Percentiles rank a stretch among this genome's conserved stretches.
Conservation (phyloP, 2,329 filamentous ascomycete species). For the Bipolaris gigantea region DNA sequence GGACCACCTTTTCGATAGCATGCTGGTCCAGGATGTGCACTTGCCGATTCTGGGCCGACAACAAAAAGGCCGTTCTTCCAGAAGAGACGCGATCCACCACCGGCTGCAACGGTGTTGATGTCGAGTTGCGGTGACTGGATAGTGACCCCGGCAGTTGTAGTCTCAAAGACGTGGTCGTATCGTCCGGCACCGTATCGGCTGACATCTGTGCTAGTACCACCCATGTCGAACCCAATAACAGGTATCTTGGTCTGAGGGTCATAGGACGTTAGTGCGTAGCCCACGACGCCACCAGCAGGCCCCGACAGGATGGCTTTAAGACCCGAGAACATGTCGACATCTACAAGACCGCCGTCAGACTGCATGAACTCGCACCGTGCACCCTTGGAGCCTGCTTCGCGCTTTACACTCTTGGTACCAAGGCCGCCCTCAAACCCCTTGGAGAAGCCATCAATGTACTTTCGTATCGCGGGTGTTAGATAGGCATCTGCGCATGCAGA, state of each 20-base stretch:
- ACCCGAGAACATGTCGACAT: slow-evolving; percentile 80
- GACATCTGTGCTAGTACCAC: slow-evolving; percentile 88
- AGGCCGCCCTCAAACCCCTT: slow-evolving; percentile 79
- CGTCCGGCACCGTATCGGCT: slow-evolving; percentile 82
- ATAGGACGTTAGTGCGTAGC: slow-evolving; percentile 89
- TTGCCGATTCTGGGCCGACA: slow-evolving; percentile 85
- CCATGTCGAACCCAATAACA: slow-evolving; percentile 96
- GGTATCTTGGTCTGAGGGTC: slow-evolving; percentile 79
- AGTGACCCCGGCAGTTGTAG: slow-evolving; percentile 89
- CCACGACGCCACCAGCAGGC: slow-evolving; percentile 89
- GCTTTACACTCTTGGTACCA: slow-evolving; percentile 72
- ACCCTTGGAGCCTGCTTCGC: slow-evolving; percentile 64
- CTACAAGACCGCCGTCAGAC: slow-evolving; percentile 72
- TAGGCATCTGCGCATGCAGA: slow-evolving; percentile 81
- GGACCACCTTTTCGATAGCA: slow-evolving; percentile 91
- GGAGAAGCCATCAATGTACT: slow-evolving; percentile 77
- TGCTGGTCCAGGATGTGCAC: slow-evolving; percentile 85
- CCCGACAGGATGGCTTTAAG: slow-evolving; percentile 84
- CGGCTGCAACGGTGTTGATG: slow-evolving; percentile 93
- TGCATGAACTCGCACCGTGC: slow-evolving; percentile 96
- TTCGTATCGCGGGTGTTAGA: slow-evolving; percentile 75
- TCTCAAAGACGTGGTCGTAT: slow-evolving; percentile 93
- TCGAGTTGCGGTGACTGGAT: slow-evolving; percentile 91
- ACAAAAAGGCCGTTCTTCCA: slow-evolving; percentile 89
- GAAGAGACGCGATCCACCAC: slow-evolving; percentile 81